A percentile compares a stretch with the other conserved stretches of the same genome.
Conservation (phyloP, 805 yeast genomes). For the Candida xiaguanensis region DNA sequence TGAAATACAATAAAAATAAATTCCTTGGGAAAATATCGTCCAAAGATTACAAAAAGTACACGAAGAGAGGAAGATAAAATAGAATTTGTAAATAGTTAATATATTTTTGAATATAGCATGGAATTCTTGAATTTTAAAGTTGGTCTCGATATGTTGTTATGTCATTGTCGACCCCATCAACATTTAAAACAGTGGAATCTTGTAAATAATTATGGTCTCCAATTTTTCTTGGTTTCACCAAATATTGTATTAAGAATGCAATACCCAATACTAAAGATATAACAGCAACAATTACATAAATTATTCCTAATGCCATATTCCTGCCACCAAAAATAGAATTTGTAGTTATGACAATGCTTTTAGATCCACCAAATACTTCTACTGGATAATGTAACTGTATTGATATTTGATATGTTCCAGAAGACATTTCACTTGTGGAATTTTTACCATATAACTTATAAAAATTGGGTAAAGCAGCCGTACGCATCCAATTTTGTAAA, state of each 20-base stretch:
- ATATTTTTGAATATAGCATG: too few species aligned
- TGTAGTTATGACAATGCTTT: constrained; percentile 76
- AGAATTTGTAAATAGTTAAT: neutral
- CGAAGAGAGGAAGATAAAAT: neutral
- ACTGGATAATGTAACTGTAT: constrained; percentile 82
- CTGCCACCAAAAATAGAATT: constrained; percentile 85
- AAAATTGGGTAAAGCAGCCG: constrained; percentile 89
- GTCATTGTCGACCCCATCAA: constrained; percentile 12
- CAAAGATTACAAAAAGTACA: neutral
- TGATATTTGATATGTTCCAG: constrained; percentile 68
- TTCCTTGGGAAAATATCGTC: neutral
- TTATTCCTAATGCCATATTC: constrained; percentile 77
- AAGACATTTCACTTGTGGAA: constrained; percentile 47
- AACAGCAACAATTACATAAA: constrained; percentile 82
- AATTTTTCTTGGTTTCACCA: constrained; percentile 77
- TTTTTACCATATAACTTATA: constrained; percentile 79
- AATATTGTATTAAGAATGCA: constrained; percentile 73
- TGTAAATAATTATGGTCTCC: constrained; percentile 71
- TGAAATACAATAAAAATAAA: neutral
- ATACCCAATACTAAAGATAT: constrained; percentile 68
- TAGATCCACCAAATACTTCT: constrained; percentile 80
- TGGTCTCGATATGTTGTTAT: constrained; percentile 24
- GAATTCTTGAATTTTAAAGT: too few species aligned
- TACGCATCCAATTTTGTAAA: constrained; percentile 97
- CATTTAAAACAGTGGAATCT: constrained; percentile 11